Evolutionary conservation across 257 asterid species (phyloP), one percentile per base, ranked within the genome.

Genomic region (Pogostemon cablin): DNA sequence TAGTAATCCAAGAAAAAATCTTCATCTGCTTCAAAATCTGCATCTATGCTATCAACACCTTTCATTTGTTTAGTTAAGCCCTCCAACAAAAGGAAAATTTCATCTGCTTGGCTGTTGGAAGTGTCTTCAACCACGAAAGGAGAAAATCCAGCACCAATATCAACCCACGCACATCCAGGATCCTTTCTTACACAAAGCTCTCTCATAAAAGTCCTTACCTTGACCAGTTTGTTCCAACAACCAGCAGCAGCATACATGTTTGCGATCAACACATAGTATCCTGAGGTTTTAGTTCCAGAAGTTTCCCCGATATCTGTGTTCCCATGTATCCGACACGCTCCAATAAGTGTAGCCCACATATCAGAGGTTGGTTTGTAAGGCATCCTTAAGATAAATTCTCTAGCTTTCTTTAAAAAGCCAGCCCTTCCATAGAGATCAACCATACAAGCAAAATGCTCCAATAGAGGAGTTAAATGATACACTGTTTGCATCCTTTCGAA

Each of bases 221-320:
- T 60, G 0, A 89, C 88, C 67, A 88, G 85, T 79, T 88, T 90
- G 67, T 72, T 72, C 96, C 97, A 88, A 71, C 81, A 48, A 50
- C 92, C 93, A 64, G 95, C 89, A 59, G 93, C 88, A 70, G 89
- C 98, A 79, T 88, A 88, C 96, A 90, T 88, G 78, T 93, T 90
- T 25, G 93, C 92, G 35, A 93, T 90, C 84, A 93, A 78, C 56
- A 90, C 91, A 67, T 87, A 90, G 76, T 90, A 75, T 64, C 97
- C 98, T 2, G 77, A 46, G 96, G 95, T 82, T 79, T 86, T 88
- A 81, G 55, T 68, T 83, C 87, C 63, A 90, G 83, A 41, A 93
- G 84, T 37, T 86, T 86, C 91, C 47, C 97, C 96, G 44, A 93
- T 78, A 42, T 84, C 90, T 6, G 72, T 83, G 44, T 93, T 77